Percentiles rank a stretch among this genome's conserved stretches.
Conservation (phyloP, 768 basidiomycete species). For the Clitopilus passeckerianus region DNA sequence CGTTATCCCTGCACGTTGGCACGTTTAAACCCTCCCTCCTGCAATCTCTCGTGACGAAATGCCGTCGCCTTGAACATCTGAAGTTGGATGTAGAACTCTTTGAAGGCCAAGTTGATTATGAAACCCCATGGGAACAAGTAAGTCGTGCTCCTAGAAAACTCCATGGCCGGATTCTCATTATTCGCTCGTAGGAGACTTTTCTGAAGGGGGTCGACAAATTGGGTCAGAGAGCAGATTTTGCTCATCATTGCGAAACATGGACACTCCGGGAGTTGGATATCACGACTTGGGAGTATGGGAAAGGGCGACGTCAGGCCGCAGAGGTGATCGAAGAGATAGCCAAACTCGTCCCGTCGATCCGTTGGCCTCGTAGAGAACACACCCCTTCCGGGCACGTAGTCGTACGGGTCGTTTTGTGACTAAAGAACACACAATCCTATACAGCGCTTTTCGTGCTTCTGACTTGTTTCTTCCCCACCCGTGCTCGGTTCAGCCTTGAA, state of each 20-base stretch:
- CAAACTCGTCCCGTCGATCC: neutral
- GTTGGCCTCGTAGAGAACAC: neutral
- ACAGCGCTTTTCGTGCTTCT: no score
- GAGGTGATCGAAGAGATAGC: constrained; percentile 19
- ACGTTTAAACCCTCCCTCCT: neutral
- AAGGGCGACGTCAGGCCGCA: constrained; percentile 14
- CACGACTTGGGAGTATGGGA: constrained; percentile 17
- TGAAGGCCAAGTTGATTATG: neutral
- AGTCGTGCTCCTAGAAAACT: neutral
- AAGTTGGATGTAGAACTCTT: neutral
- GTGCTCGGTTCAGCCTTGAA: no score
- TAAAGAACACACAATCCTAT: no score
- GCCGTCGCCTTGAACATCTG: neutral
- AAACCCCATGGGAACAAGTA: neutral
- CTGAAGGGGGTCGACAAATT: constrained; percentile 3
- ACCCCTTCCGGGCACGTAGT: no score
- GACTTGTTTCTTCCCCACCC: no score
- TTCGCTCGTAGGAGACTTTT: neutral
- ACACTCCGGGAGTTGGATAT: constrained; percentile 16
- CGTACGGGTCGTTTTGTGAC: no score
- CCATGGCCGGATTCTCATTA: neutral
- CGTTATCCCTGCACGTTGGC: neutral
- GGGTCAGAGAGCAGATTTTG: constrained; percentile 2
- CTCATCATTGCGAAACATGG: constrained; percentile 15
- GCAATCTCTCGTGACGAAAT: neutral